phyloP scores from a whole-genome alignment of 2,329 filamentous ascomycete species.

The Penicillium sp. region DNA sequence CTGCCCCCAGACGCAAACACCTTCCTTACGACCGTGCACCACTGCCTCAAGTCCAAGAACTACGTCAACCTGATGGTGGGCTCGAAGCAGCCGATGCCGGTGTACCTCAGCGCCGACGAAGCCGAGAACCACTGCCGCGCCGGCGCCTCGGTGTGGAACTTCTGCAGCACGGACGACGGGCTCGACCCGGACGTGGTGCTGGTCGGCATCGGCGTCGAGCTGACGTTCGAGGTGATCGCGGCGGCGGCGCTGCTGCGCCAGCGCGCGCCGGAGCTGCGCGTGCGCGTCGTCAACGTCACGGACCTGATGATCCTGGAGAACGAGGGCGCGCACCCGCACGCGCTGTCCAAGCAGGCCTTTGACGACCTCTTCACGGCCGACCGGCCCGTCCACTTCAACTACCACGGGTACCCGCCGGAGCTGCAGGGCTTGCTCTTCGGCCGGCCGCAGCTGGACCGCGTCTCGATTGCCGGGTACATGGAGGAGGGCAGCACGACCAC shows the following conservation, averaged over 20 bases:
- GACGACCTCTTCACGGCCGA: slow-evolving; percentile 57
- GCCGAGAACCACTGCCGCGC: slow-evolving; percentile 59
- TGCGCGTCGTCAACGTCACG: slow-evolving; percentile 64
- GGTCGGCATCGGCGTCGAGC: slow-evolving; percentile 62
- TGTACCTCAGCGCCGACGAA: slow-evolving; percentile 59
- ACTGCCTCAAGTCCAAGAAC: slow-evolving; percentile 61
- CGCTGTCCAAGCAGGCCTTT: slow-evolving; percentile 54
- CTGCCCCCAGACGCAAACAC: slow-evolving; percentile 66
- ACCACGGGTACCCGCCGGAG: slow-evolving; percentile 63
- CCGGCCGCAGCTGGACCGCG: slow-evolving; percentile 50
- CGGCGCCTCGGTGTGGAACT: slow-evolving; percentile 61
- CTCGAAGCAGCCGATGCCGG: slow-evolving; percentile 62
- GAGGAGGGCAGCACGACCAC: slow-evolving; percentile 67
- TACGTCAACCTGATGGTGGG: slow-evolving; percentile 68
- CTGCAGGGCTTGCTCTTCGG: slow-evolving; percentile 62
- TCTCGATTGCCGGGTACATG: slow-evolving; percentile 58
- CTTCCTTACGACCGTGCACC: slow-evolving; percentile 62
- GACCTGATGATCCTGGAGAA: slow-evolving; percentile 62
- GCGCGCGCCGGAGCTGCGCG: slow-evolving; percentile 52
- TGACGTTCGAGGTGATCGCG: slow-evolving; percentile 63
- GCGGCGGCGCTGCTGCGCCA: slow-evolving; percentile 56
- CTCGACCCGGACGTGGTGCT: slow-evolving; percentile 61
- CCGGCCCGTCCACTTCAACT: slow-evolving; percentile 61
- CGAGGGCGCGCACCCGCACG: slow-evolving; percentile 58
- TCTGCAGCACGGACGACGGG: slow-evolving; percentile 58